phyloP scores from a whole-genome alignment of 2,329 filamentous ascomycete species.

The Diaporthe ilicicola region DNA sequence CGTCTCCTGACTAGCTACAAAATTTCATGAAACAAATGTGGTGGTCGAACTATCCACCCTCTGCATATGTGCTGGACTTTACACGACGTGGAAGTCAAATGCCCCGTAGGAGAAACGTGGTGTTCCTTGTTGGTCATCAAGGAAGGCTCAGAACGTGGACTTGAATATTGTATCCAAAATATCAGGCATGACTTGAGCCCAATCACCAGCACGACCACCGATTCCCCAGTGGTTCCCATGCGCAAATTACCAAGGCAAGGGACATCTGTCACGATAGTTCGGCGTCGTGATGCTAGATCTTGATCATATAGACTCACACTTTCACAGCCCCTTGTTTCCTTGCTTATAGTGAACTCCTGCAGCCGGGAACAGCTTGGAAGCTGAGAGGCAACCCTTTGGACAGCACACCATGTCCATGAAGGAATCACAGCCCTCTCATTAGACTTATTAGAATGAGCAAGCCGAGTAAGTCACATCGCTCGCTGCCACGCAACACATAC shows the following conservation, averaged over 20 bases:
- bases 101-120: too few relatives aligned
- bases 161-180: not conserved
- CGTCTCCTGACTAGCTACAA: too few relatives aligned
- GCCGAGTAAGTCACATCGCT: not conserved
- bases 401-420: not conserved
- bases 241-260: not conserved
- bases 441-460: not conserved
- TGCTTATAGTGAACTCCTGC: not conserved
- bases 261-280: not conserved
- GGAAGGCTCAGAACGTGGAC: not conserved
- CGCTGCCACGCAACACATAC: not conserved
- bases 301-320: not conserved
- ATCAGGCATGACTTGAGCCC: not conserved
- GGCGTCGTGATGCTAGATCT: not conserved
- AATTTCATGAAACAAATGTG: too few relatives aligned
- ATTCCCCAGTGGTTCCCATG: too few relatives aligned
- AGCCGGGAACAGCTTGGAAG: not conserved
- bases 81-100: too few relatives aligned
- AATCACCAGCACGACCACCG: not conserved
- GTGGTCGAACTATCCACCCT: too few relatives aligned
- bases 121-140: too few relatives aligned
- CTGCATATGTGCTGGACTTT: too few relatives aligned
- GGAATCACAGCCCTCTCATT: not conserved
- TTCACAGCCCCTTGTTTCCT: not conserved
- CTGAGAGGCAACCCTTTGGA: not conserved